Evolutionary conservation across 805 yeast species (phyloP).

Genomic region (Millerago galiae): DNA sequence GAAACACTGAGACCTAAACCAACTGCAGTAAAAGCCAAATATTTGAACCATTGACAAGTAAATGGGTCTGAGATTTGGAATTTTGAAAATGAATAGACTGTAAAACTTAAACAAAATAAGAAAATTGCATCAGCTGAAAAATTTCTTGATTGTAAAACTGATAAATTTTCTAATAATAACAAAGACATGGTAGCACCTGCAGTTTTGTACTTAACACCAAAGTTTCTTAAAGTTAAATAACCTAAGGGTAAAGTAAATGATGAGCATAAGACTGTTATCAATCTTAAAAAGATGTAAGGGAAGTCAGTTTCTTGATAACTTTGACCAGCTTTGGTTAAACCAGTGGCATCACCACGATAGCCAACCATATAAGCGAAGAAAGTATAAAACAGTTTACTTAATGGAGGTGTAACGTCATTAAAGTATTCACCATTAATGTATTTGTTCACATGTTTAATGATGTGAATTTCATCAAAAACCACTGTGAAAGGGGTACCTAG

Average conservation of each 20-base stretch:
- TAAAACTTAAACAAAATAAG: conserved; percentile 39
- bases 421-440: conserved; percentile 56
- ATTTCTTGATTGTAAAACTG: conserved; percentile 51
- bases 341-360: conserved; percentile 35
- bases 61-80: conserved; percentile 42
- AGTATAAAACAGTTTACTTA: conserved; percentile 54
- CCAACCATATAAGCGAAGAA: conserved; percentile 46
- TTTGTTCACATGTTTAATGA: conserved; percentile 33
- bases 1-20: conserved; percentile 51
- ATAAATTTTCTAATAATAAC: conserved; percentile 54
- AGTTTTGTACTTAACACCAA: conserved; percentile 45
- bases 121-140: conserved; percentile 40
- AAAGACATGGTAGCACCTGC: conserved; percentile 47
- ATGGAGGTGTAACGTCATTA: conserved; percentile 70
- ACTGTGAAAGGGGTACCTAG: conserved; percentile 33
- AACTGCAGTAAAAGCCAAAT: conserved; percentile 40
- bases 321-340: conserved; percentile 13
- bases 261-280: conserved; percentile 51
- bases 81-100: conserved; percentile 46
- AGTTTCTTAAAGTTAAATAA: conserved; percentile 47
- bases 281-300: conserved; percentile 51
- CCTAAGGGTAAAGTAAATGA: conserved; percentile 44
- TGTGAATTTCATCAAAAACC: conserved; percentile 43
- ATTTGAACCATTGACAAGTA: conserved; percentile 44
- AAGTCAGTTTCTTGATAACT: conserved; percentile 20